Conservation (phyloP, 2,329 filamentous ascomycete species). For the Helotiales sp. region DNA sequence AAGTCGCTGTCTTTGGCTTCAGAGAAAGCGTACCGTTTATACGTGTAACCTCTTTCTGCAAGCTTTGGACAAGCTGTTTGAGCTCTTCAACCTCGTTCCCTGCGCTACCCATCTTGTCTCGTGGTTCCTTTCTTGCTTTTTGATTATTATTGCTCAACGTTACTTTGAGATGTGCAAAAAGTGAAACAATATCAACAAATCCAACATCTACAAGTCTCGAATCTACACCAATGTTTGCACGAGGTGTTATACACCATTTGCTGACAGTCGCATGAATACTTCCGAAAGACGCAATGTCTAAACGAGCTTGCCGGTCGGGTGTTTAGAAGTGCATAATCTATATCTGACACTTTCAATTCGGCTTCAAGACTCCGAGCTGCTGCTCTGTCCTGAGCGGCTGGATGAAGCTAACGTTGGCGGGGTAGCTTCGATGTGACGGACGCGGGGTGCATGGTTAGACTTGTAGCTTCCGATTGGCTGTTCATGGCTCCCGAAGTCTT, state of each 20-base stretch:
- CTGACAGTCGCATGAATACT: not conserved
- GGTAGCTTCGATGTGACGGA: not conserved
- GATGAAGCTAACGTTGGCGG: not conserved
- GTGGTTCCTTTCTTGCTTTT: not conserved
- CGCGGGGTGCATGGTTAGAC: not conserved
- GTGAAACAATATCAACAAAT: not conserved
- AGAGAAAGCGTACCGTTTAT: constrained; percentile 28
- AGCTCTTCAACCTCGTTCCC: constrained; percentile 11
- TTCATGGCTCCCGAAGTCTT: not conserved
- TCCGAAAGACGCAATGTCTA: not conserved
- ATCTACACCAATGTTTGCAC: not conserved
- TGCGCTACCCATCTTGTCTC: not conserved
- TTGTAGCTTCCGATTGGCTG: not conserved
- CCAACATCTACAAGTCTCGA: not conserved
- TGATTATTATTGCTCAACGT: not conserved
- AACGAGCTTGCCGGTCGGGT: not conserved
- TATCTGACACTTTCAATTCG: not conserved
- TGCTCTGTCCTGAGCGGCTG: not conserved
- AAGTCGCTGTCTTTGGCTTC: constrained; percentile 15
- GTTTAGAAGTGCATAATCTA: not conserved
- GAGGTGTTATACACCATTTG: not conserved
- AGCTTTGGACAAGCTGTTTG: constrained; percentile 11
- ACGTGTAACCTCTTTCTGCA: constrained; percentile 22
- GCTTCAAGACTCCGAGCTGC: not conserved
- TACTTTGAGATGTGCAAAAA: too few species aligned